Base-by-base conservation (phyloP, 129 eudicot species). In the Flaveria robusta region DNA sequence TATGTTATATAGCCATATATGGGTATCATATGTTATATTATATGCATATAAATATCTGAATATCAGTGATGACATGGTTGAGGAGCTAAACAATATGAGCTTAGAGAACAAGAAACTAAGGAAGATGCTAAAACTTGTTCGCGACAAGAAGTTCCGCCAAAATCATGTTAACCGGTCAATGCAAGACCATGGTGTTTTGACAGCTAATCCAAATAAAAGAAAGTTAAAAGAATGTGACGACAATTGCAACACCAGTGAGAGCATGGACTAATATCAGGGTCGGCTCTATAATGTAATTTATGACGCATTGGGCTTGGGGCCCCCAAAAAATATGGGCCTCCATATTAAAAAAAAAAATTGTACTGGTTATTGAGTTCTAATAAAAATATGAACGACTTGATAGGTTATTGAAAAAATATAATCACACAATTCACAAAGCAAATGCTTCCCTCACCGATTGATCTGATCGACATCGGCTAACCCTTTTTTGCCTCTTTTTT, bases 81-180 rank as follows among this genome's bases (percentile, higher is more conserved):
- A 20, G 16, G 65, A 79, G 55, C 66, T 86, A 66, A 68, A 81
- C 26, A 69, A 60, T 63, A 75, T 84, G 75, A 82, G 65, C 26
- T 31, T 23, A 2, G 86, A 86, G 83, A 89, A 89, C 81, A 87
- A 78, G 85, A 89, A 70, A 82, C 79, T 89, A 68, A 82, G 68
- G 2, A 74, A 84, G 73, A 67, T 63, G 85, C 85, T 89, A 3
- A 45, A 42, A 16, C 37, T 49, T 1, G 69, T 84, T 27, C 31
- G 71, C 12, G 72, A 79, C n/a, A 74, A 84, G 11, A 80, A 66
- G 63, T 51, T 81, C 70, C 69, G 72, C 5, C 84, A 81, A 81
- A 71, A 56, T 24, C 84, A 81, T 9, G 45, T 81, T 3, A 62
- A 43, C 20, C 41, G 74, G 18, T 31, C 82, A 51, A 60, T 62